These are phyloP conservation scores for Podila epicladia DNA, from an alignment of 192 early-diverging fungal species.

Conservation along the genomic window DNA sequence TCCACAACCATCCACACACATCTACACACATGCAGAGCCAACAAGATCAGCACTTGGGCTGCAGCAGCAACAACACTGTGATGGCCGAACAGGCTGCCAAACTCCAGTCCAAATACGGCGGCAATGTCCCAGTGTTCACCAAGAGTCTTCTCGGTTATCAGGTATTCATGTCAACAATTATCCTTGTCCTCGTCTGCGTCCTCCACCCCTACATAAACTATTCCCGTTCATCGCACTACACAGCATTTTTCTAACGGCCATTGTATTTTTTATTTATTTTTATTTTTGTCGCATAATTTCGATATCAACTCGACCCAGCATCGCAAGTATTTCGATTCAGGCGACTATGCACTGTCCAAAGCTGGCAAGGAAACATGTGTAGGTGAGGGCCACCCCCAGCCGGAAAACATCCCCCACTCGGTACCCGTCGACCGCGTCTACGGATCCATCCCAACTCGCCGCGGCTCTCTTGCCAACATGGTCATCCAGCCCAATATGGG, in stretches of 20 bases:
- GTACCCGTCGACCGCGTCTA: constrained; percentile 37
- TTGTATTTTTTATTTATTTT: neutral
- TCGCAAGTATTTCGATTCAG: constrained; percentile 99
- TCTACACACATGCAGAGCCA: constrained; percentile 31
- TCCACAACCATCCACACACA: neutral
- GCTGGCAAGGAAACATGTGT: constrained; percentile 87
- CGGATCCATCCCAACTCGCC: constrained; percentile 38
- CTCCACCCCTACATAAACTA: too few species aligned
- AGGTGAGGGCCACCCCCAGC: constrained; percentile 91
- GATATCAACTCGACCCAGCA: constrained; percentile 54
- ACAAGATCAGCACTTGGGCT: constrained; percentile 34
- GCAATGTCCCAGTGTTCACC: constrained; percentile 17
- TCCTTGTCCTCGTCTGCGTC: too few species aligned
- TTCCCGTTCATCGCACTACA: neutral
- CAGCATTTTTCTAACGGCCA: constrained; percentile 1
- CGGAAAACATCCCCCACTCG: constrained; percentile 90
- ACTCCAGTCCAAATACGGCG: constrained; percentile 36
- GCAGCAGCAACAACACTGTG: constrained; percentile 12
- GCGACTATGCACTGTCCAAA: constrained; percentile 96
- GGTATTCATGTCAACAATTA: constrained; percentile 9
- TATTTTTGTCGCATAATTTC: too few species aligned
- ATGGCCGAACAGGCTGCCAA: constrained; percentile 40
- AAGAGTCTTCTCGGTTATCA: constrained; percentile 37
- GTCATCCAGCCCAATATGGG: constrained; percentile 22
- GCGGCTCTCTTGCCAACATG: constrained; percentile 42